These are phyloP conservation scores for Omphalotus guepiniiformis DNA, from an alignment of 768 basidiomycete genomes.

Conservation along the genomic window DNA sequence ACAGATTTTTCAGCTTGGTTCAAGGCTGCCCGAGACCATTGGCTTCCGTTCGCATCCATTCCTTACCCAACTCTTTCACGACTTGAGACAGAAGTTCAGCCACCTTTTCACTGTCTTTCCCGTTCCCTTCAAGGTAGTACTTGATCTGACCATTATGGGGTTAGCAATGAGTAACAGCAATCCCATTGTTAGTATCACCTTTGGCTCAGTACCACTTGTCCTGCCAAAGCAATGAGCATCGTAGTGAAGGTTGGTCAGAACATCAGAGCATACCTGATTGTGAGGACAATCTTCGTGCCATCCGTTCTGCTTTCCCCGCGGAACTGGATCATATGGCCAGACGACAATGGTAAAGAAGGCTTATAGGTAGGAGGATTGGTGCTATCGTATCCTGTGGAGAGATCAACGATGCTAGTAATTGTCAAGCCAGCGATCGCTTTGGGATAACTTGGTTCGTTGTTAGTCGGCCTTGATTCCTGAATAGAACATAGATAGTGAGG, in stretches of 20 bases:
- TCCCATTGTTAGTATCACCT: conserved; percentile 40
- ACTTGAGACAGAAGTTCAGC: conserved; percentile 47
- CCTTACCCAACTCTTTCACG: conserved; percentile 52
- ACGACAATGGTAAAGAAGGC: conserved; percentile 65
- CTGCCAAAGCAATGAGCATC: conserved; percentile 28
- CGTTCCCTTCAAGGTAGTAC: conserved; percentile 82
- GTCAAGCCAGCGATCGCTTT: conserved; percentile 52
- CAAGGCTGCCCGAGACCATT: conserved; percentile 37
- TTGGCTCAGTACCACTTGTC: conserved; percentile 89
- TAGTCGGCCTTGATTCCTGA: neutral
- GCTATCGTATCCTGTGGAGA: conserved; percentile 77
- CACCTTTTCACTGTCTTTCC: conserved; percentile 45
- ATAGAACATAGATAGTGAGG: neutral
- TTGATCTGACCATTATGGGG: conserved; percentile 60
- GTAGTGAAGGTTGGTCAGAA: neutral
- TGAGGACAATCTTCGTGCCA: conserved; percentile 56
- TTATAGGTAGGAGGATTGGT: conserved; percentile 60
- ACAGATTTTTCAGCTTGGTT: too few species aligned
- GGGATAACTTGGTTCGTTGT: conserved; percentile 48
- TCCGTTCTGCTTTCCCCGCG: conserved; percentile 40
- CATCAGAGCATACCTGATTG: conserved; percentile 52
- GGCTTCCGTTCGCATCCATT: conserved; percentile 68
- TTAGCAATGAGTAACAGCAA: neutral
- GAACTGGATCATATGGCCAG: conserved; percentile 86
- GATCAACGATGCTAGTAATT: conserved; percentile 64